Evolutionary conservation across 306 rosid species (phyloP).

Genomic region (Rosa chinensis): DNA sequence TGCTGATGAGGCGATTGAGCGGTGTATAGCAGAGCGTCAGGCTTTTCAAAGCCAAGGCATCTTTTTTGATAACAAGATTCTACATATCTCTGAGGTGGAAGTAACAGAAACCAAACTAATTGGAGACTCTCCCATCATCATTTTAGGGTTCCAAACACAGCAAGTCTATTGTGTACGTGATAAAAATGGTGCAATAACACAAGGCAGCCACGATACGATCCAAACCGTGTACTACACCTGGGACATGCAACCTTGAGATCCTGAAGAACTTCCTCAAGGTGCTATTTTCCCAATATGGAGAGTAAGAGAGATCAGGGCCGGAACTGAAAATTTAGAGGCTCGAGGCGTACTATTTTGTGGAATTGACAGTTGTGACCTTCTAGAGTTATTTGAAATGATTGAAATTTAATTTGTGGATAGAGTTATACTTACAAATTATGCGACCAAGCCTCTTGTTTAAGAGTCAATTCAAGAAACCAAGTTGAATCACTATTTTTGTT

Average conservation of each 20-base stretch:
- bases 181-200: conserved; percentile 63
- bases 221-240: conserved; percentile 72
- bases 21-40: conserved; percentile 83
- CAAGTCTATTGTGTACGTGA: conserved; percentile 86
- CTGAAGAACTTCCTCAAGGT: conserved; percentile 67
- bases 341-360: too few relatives aligned
- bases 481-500: too few relatives aligned
- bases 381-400: too few relatives aligned
- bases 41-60: conserved; percentile 71
- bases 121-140: conserved; percentile 74
- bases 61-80: conserved; percentile 88
- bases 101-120: conserved; percentile 82
- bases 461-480: too few relatives aligned
- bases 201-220: conserved; percentile 93
- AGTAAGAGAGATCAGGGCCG: conserved; percentile 54
- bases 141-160: conserved; percentile 77
- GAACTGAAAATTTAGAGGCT: too few relatives aligned
- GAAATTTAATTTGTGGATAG: too few relatives aligned
- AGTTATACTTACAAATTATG: too few relatives aligned
- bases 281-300: conserved; percentile 75
- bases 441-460: too few relatives aligned
- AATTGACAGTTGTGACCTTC: too few relatives aligned
- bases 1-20: conserved; percentile 72
- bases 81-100: conserved; percentile 77
- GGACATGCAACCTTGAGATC: conserved; percentile 87